These are phyloP conservation scores for Lasiodiplodia sp. DNA, from an alignment of 2,329 filamentous ascomycete genomes.

Conservation along the genomic window DNA sequence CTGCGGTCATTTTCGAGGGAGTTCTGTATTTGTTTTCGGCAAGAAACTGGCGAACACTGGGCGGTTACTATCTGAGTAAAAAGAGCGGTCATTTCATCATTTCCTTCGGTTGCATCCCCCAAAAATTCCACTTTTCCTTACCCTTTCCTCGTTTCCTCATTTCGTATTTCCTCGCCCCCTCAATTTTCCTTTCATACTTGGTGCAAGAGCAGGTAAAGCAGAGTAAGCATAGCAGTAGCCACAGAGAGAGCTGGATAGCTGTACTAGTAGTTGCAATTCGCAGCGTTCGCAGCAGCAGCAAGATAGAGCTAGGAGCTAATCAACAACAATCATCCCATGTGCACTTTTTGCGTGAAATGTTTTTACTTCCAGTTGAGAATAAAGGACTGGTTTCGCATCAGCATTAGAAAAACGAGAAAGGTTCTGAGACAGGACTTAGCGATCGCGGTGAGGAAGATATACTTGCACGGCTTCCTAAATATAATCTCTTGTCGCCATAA, in stretches of 20 bases:
- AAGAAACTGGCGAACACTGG: conserved; percentile 23
- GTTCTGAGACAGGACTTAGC: no score
- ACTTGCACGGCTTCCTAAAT: background rate
- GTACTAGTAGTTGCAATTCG: conserved; percentile 23
- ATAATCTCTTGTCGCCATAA: background rate
- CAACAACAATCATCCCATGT: background rate
- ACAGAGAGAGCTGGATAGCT: conserved; percentile 2
- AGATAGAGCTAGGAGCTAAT: conserved; percentile 25
- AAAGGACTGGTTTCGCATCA: no score
- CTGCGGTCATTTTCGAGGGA: conserved; percentile 27
- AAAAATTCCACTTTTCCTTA: conserved; percentile 7
- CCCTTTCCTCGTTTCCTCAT: background rate
- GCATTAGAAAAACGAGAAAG: no score
- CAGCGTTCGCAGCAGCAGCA: conserved; percentile 25
- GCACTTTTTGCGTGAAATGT: background rate
- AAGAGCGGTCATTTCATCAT: conserved; percentile 23
- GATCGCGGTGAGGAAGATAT: no score
- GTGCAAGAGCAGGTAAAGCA: background rate
- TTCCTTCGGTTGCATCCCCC: conserved; percentile 13
- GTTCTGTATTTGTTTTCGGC: conserved; percentile 12
- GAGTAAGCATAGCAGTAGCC: background rate
- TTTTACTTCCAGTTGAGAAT: no score
- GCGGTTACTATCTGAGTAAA: conserved; percentile 22
- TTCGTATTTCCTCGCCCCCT: background rate
- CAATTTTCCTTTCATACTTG: background rate